phyloP scores from a whole-genome alignment of 179 eudicot genomes.

The Beta corolliflora region DNA sequence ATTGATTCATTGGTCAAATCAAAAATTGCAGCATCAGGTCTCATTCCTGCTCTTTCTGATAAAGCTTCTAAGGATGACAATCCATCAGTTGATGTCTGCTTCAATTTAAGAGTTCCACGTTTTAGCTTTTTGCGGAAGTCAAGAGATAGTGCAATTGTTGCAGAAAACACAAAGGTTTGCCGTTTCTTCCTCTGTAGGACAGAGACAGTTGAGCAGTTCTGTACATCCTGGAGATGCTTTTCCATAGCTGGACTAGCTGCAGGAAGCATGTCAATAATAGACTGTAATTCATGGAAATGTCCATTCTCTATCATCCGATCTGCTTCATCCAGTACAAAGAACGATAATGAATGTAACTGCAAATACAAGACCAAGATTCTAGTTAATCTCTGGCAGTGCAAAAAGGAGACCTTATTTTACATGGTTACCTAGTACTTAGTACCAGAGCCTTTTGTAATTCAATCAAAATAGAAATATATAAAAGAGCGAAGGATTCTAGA shows the following conservation, averaged over 20 bases:
- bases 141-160: slow-evolving; percentile 84
- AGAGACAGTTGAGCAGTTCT: slow-evolving; percentile 65
- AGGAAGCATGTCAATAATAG: slow-evolving; percentile 94
- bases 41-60: slow-evolving; percentile 95
- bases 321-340: slow-evolving; percentile 98
- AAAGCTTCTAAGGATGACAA: slow-evolving; percentile 77
- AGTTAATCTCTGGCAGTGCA: slow-evolving; percentile 20
- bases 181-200: slow-evolving; percentile 80
- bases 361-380: slow-evolving; percentile 21
- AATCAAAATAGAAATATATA: neutral
- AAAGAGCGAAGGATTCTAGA: neutral
- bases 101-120: slow-evolving; percentile 61
- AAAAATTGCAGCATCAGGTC: slow-evolving; percentile 78
- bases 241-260: slow-evolving; percentile 41
- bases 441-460: neutral
- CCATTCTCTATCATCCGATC: slow-evolving; percentile 98
- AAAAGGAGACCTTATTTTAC: neutral
- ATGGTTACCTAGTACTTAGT: neutral
- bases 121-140: slow-evolving; percentile 91
- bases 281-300: slow-evolving; percentile 90
- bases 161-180: slow-evolving; percentile 96
- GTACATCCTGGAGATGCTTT: slow-evolving; percentile 45
- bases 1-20: slow-evolving; percentile 85
- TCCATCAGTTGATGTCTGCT: slow-evolving; percentile 48
- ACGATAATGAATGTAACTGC: slow-evolving; percentile 92